Base-by-base conservation (phyloP, 495 filamentous ascomycete species). In the Penicillium angulare region DNA sequence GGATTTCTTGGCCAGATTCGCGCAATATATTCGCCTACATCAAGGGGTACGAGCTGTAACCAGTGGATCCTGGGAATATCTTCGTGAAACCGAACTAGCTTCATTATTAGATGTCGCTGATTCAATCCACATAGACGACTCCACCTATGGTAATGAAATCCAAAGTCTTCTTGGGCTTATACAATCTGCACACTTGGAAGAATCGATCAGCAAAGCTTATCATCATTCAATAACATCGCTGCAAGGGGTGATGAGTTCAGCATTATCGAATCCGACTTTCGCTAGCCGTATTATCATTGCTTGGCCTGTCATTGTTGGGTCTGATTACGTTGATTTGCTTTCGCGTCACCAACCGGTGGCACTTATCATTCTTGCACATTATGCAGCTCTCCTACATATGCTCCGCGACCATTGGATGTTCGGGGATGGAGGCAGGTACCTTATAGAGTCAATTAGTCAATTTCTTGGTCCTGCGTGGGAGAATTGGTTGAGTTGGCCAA, bases 21-120 rank as follows among this genome's bases (percentile, higher is more conserved):
- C 72, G 0, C 64, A 67, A 3, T 79, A 65, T 17, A 20, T 81
- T 21, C 56, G 54, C 6, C 59, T 84, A 0, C 67, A 78, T 47
- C 69, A 63, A 13, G 78, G 79, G 6, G 65, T 82, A 2, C 59
- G 61, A 9, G 40, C 58, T 4, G 50, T 79, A 5, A 21, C 31
- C 8, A 17, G 27, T 0, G 49, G 47, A 0, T 24, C 40, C 26
- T 61, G 58, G 58, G 2, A 41, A 1, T 16, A 39, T 34, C 22
- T 57, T 15, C 32, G 13, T 10, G 5, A 61, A 29, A 51, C 58
- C 26, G 31, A 12, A 13, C 27, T 60, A 8, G 51, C 31, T 8
- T 47, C 55, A 9, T 3, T 55, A 4, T 39, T 59, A 18, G 13
- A 23, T 10, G 5, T 43, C 10, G 32, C 22, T 31, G 36, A 22